These are phyloP conservation scores for Cucurbita argyrosperma DNA, from an alignment of 306 rosid genomes.

Conservation along the genomic window DNA sequence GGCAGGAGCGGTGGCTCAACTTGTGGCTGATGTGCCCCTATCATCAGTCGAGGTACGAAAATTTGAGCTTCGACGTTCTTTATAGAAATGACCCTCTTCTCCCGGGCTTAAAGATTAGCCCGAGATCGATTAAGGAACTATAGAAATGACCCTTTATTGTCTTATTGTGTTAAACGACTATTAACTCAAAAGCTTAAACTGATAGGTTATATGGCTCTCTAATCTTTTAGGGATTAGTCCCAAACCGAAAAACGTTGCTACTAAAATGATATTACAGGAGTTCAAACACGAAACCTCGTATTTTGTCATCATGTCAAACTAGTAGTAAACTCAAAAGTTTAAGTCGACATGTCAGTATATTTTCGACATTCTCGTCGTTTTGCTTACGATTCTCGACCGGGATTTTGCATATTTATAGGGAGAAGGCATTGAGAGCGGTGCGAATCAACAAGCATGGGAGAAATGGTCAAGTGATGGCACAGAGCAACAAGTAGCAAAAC, in stretches of 20 bases:
- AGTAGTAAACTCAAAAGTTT: too few species aligned
- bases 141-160: not conserved
- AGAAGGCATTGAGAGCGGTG: slow-evolving; percentile 47
- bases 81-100: too few species aligned
- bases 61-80: not conserved
- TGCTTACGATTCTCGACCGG: not conserved
- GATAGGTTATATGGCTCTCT: too few species aligned
- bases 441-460: slow-evolving; percentile 61
- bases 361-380: not conserved
- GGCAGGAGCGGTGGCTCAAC: slow-evolving; percentile 97
- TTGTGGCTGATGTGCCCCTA: slow-evolving; percentile 84
- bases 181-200: not conserved
- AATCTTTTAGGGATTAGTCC: too few species aligned
- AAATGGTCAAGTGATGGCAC: slow-evolving; percentile 96
- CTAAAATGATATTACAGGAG: not conserved
- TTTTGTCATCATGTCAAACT: not conserved
- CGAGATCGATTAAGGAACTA: not conserved
- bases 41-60: slow-evolving; percentile 42
- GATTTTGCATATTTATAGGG: slow-evolving; percentile 21
- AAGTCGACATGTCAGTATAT: too few species aligned
- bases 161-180: too few species aligned
- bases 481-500: slow-evolving; percentile 86
- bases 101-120: too few species aligned
- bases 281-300: not conserved
- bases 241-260: too few species aligned